Evolutionary conservation across 2,329 filamentous ascomycete genomes (phyloP), one percentile per base, ranked within the genome.

Genomic region (Aspergillus sp.): DNA sequence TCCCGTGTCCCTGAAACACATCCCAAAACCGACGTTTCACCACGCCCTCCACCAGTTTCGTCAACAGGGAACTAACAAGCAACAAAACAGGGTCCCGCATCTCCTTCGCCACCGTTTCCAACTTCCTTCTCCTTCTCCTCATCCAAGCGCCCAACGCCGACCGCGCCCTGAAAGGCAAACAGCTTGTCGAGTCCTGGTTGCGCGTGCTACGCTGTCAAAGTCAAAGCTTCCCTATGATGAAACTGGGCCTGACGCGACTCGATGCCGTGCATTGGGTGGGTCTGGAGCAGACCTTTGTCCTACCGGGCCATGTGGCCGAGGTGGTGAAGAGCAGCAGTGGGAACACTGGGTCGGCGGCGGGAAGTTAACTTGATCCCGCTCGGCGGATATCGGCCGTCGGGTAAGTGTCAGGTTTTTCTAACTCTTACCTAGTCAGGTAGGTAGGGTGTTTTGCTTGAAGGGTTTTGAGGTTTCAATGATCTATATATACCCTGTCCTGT

Each of bases 61-160:
- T 6, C 5, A 36, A 36, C 36, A 14, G 3, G 26, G 42, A 29
- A 29, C 20, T 22, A 55, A 42, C 36, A 54, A 52, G 54, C 22
- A n/a, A 12, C 2, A 20, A 31, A n/a, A 22, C 16, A 74, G 71
- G 72, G 71, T 70, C 69, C 9, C 69, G 71, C 2, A 68, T 74
- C 49, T 66, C 71, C 10, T 74, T 74, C 32, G 71, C 72, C n/a
- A 71, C 71, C 1, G 69, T 74, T 16, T 74, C 71, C 12, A 74
- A 74, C 36, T 74, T 73, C 49, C 58, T 68, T n/a, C 66, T 73
- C 52, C 54, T 74, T 7, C 62, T 74, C 6, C 61, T 74, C 1
- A 67, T 29, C 7, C 26, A 29, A 9, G 26, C 26, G 0, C 26
- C 26, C 26, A 29, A 29, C 16, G 54, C 57, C 24, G 67, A 69